Percentiles rank a stretch among this genome's conserved stretches.
Evolutionary conservation across 768 basidiomycete genomes (phyloP).

Genomic region (Sporobolomyces roseus): DNA sequence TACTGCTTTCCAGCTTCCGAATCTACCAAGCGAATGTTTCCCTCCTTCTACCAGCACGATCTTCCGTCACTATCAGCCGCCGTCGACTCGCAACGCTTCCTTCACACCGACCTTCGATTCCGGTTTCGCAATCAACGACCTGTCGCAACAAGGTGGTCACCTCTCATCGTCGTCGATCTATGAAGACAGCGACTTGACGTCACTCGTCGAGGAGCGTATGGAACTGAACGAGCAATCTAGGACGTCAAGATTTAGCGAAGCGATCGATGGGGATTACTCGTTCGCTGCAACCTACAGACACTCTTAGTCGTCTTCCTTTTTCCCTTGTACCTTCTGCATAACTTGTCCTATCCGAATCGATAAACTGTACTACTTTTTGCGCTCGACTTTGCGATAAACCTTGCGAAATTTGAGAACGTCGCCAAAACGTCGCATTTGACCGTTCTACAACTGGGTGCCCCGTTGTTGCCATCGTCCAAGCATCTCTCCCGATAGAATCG

Average conservation of each 20-base stretch:
- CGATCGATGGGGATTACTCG: neutral
- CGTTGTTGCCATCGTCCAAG: too few relatives aligned
- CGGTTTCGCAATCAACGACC: neutral
- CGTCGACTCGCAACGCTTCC: neutral
- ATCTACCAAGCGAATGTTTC: neutral
- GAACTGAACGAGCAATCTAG: neutral
- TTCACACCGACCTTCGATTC: neutral
- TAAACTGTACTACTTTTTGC: too few relatives aligned
- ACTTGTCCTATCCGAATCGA: too few relatives aligned
- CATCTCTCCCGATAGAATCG: too few relatives aligned
- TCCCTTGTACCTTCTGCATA: too few relatives aligned
- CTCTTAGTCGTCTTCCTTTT: neutral
- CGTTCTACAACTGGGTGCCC: too few relatives aligned
- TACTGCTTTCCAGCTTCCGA: neutral
- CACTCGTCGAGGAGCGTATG: neutral
- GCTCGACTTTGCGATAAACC: too few relatives aligned
- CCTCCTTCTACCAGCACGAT: neutral
- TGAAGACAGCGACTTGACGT: too few relatives aligned
- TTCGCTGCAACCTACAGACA: constrained; percentile 10
- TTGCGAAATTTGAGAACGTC: too few relatives aligned
- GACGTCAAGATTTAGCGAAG: too few relatives aligned
- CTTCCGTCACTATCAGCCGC: constrained; percentile 4
- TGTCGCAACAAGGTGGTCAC: neutral
- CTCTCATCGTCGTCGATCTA: neutral
- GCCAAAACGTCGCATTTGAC: too few relatives aligned